These are phyloP conservation scores for Xeromyces bisporus DNA, from an alignment of 495 filamentous ascomycete species.

Conservation along the genomic window DNA sequence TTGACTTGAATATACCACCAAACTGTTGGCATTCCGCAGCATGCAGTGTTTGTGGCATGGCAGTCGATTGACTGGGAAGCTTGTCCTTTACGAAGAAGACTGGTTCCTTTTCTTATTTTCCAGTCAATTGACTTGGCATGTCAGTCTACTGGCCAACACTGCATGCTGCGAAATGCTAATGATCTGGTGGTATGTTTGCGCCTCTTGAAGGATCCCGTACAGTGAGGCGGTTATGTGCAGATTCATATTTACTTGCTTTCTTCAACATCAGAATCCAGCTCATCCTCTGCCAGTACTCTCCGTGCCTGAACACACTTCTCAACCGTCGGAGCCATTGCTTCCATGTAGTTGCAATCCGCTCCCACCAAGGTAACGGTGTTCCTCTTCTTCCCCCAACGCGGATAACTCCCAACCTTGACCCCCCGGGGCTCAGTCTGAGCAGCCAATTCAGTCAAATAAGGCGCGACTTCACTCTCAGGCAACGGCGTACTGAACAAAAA, in stretches of 20 bases:
- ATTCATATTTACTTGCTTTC: slow-evolving; percentile 4
- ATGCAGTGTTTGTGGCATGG: no score
- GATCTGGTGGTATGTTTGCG: no score
- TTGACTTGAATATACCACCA: no score
- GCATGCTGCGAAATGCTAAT: no score
- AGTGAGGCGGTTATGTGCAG: no score
- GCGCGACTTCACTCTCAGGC: slow-evolving; percentile 68
- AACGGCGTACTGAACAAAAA: slow-evolving; percentile 75
- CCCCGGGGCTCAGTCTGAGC: slow-evolving; percentile 48
- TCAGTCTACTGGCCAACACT: no score
- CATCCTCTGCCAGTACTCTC: slow-evolving; percentile 38
- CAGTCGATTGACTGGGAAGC: no score
- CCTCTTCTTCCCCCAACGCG: slow-evolving; percentile 68
- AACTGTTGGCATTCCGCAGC: no score
- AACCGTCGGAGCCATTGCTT: slow-evolving; percentile 42
- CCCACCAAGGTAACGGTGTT: slow-evolving; percentile 92
- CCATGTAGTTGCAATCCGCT: slow-evolving; percentile 42
- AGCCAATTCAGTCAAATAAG: slow-evolving; percentile 65
- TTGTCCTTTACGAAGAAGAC: no score
- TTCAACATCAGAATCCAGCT: slow-evolving; percentile 33
- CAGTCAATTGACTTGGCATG: no score
- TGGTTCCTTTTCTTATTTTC: no score
- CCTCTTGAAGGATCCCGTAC: no score
- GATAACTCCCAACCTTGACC: slow-evolving; percentile 94
- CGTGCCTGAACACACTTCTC: slow-evolving; percentile 42